These are phyloP conservation scores for Basipetospora sp. DNA, from an alignment of 2,329 filamentous ascomycete genomes.

Conservation along the genomic window DNA sequence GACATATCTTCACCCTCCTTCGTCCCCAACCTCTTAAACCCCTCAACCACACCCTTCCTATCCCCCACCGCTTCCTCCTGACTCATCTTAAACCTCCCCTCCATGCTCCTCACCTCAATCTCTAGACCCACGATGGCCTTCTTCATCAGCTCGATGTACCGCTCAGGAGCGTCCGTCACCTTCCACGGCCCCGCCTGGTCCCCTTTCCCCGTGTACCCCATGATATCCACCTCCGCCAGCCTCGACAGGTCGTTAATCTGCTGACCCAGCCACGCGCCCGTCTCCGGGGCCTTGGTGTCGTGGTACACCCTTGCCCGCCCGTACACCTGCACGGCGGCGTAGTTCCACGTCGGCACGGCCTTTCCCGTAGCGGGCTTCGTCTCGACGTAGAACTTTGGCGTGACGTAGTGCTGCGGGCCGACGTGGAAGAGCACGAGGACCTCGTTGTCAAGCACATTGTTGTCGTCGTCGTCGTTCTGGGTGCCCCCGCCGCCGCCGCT, in stretches of 20 bases:
- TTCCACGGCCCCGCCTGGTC: slow-evolving; percentile 32
- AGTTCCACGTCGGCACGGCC: slow-evolving; percentile 59
- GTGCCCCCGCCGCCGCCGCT: slow-evolving; percentile 2
- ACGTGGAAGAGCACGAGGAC: slow-evolving; percentile 49
- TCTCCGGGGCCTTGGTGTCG: slow-evolving; percentile 31
- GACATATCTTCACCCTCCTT: background rate
- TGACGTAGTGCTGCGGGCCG: slow-evolving; percentile 47
- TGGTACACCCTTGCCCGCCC: slow-evolving; percentile 39
- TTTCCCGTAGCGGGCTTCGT: slow-evolving; percentile 51
- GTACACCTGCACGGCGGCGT: slow-evolving; percentile 49
- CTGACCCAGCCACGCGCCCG: slow-evolving; percentile 30
- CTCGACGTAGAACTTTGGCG: slow-evolving; percentile 51
- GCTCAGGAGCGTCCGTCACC: slow-evolving; percentile 40
- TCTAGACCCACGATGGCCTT: slow-evolving; percentile 48
- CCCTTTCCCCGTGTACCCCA: slow-evolving; percentile 34
- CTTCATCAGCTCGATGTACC: slow-evolving; percentile 41
- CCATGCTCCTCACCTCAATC: slow-evolving; percentile 37
- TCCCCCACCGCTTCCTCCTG: slow-evolving; percentile 42
- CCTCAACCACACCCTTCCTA: slow-evolving; percentile 39
- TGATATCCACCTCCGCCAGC: slow-evolving; percentile 36
- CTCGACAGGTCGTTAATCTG: slow-evolving; percentile 39
- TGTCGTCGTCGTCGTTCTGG: slow-evolving; percentile 5
- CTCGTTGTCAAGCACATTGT: slow-evolving; percentile 30
- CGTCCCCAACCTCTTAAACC: slow-evolving; percentile 26
- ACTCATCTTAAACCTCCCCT: slow-evolving; percentile 54